These are phyloP conservation scores for Dorcoceras hygrometricum DNA, from an alignment of 257 asterid species.

Conservation along the genomic window DNA sequence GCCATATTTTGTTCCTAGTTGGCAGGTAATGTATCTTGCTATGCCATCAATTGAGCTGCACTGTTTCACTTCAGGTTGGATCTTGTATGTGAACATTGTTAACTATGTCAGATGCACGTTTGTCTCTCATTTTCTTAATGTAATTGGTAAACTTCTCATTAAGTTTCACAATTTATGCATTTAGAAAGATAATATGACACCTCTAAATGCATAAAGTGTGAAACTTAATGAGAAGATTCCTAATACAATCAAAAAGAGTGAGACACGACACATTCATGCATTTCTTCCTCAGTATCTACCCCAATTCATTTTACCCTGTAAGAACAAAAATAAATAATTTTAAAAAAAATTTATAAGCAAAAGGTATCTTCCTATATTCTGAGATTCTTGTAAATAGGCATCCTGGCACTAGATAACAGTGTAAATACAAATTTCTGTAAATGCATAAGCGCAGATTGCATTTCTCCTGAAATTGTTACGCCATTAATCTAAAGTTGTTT, in stretches of 20 bases:
- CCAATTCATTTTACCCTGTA: neutral
- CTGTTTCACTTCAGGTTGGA: neutral
- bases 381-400: neutral
- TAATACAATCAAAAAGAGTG: neutral
- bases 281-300: neutral
- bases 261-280: neutral
- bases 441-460: neutral
- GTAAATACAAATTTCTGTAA: neutral
- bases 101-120: neutral
- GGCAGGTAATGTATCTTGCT: constrained; percentile 66
- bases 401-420: neutral
- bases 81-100: neutral
- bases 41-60: constrained; percentile 2
- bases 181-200: neutral
- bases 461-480: neutral
- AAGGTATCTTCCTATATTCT: neutral
- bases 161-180: neutral
- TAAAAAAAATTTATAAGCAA: neutral
- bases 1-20: constrained; percentile 95
- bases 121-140: neutral
- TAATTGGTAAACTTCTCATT: neutral
- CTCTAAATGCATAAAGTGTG: neutral
- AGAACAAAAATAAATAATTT: neutral
- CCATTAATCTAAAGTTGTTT: neutral
- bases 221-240: neutral